These are phyloP conservation scores for Plectosphaerella plurivora DNA, from an alignment of 2,329 filamentous ascomycete genomes.

Conservation along the genomic window DNA sequence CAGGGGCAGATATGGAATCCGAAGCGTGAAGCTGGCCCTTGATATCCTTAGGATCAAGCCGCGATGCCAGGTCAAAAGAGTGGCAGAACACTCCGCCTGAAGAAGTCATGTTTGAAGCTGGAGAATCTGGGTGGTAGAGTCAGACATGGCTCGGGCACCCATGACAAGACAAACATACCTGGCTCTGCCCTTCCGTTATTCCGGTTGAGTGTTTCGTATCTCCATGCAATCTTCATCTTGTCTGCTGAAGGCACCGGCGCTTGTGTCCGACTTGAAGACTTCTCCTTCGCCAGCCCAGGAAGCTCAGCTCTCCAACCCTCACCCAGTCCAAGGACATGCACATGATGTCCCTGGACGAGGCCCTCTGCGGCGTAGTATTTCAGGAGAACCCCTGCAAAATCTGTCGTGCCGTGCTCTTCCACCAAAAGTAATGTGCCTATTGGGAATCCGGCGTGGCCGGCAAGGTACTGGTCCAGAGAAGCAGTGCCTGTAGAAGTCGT, in stretches of 20 bases:
- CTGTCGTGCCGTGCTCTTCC: conserved; percentile 88
- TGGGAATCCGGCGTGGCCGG: conserved; percentile 79
- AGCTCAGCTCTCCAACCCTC: conserved; percentile 80
- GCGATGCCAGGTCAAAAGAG: conserved; percentile 66
- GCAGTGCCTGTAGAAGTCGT: conserved; percentile 89
- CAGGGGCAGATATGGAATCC: conserved; percentile 24
- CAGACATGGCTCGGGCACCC: background rate
- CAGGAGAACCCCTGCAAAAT: conserved; percentile 81
- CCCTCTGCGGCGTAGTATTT: conserved; percentile 92
- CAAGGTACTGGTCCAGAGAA: conserved; percentile 79
- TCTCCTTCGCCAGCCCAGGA: conserved; percentile 59
- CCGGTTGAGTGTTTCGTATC: conserved; percentile 70
- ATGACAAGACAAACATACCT: conserved; percentile 7
- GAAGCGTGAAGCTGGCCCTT: conserved; percentile 48
- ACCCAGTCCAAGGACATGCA: conserved; percentile 78
- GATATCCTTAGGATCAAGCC: conserved; percentile 45
- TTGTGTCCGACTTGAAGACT: conserved; percentile 31
- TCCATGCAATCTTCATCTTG: conserved; percentile 99
- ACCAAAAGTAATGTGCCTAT: conserved; percentile 77
- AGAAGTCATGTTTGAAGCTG: background rate
- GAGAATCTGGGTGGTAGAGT: conserved; percentile 13
- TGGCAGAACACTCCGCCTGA: conserved; percentile 57
- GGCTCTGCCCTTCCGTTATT: conserved; percentile 31
- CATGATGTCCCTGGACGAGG: conserved; percentile 80
- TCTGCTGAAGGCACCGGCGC: conserved; percentile 46